These are phyloP conservation scores for Bryum argenteum DNA, from an alignment of 225 moss, liverwort and hornwort species.

Conservation along the genomic window DNA sequence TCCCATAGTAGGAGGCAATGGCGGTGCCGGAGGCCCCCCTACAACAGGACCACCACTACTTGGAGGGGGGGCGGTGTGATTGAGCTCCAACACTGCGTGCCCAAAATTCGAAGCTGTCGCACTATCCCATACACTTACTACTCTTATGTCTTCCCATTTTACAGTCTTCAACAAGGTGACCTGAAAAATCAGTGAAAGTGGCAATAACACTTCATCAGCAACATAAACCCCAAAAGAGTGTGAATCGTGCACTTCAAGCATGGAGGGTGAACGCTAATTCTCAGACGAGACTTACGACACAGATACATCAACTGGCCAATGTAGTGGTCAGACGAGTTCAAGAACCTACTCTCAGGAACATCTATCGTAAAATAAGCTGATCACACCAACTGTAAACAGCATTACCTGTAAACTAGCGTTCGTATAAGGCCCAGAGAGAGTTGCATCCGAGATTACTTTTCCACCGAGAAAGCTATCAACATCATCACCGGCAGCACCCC, in stretches of 20 bases:
- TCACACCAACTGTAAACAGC: constrained; percentile 2
- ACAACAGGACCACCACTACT: constrained; percentile 55
- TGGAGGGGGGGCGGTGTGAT: constrained; percentile 49
- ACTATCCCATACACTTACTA: constrained; percentile 94
- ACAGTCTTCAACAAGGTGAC: constrained; percentile 59
- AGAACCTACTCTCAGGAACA: constrained; percentile 13
- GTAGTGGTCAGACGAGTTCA: constrained; percentile 14
- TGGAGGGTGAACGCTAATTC: constrained; percentile 9
- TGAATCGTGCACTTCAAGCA: constrained; percentile 5
- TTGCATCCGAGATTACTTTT: constrained; percentile 61
- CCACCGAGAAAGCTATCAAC: constrained; percentile 82
- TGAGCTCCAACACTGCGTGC: constrained; percentile 67
- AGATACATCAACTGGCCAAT: constrained; percentile 9
- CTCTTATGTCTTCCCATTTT: constrained; percentile 74
- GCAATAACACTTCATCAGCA: constrained; percentile 10
- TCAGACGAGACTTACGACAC: constrained; percentile 3
- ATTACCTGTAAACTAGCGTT: constrained; percentile 65
- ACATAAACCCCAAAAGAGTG: constrained; percentile 18
- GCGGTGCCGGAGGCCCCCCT: constrained; percentile 43
- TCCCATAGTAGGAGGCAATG: constrained; percentile 46
- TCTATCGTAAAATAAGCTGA: constrained; percentile 8
- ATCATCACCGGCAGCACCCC: constrained; percentile 82
- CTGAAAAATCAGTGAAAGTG: constrained; percentile 40
- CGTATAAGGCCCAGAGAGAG: constrained; percentile 55
- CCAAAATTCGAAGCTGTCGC: constrained; percentile 96